These are phyloP conservation scores for Debaryomyces psychrophilus DNA, from an alignment of 1,139 yeast species.

Conservation along the genomic window DNA sequence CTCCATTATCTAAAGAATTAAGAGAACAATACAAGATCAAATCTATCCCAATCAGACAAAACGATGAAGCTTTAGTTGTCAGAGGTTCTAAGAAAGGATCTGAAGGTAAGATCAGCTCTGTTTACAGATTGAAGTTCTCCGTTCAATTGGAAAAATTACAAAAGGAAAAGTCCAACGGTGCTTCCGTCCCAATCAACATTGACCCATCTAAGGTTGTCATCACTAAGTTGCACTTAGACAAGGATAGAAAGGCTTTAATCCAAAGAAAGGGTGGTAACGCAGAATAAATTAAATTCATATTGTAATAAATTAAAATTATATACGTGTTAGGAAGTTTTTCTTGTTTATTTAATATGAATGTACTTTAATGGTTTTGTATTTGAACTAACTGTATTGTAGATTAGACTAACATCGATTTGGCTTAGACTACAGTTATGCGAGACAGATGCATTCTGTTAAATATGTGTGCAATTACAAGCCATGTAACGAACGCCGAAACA, in stretches of 20 bases:
- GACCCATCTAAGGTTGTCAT: slow-evolving; percentile 99
- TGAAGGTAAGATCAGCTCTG: slow-evolving; percentile 97
- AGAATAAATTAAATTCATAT: slow-evolving; percentile 28
- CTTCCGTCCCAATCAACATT: slow-evolving; percentile 94
- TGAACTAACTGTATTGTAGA: not conserved
- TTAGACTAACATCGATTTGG: not conserved
- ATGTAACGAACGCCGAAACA: too few species aligned
- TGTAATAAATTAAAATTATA: slow-evolving; percentile 13
- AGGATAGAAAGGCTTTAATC: slow-evolving; percentile 98
- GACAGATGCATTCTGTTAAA: too few species aligned
- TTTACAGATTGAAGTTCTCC: slow-evolving; percentile 98
- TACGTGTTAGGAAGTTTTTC: slow-evolving; percentile 58
- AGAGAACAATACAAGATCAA: slow-evolving; percentile 96
- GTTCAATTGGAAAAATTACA: slow-evolving; percentile 97
- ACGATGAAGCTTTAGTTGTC: slow-evolving; percentile 92
- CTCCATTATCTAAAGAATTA: slow-evolving; percentile 99
- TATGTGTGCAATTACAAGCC: too few species aligned
- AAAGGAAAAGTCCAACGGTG: slow-evolving; percentile 98
- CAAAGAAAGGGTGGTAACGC: slow-evolving; percentile 50
- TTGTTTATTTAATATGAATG: slow-evolving; percentile 29
- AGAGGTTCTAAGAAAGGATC: slow-evolving; percentile 99
- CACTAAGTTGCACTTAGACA: slow-evolving; percentile 97
- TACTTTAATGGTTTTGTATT: slow-evolving; percentile 21
- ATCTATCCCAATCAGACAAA: slow-evolving; percentile 97
- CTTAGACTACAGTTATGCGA: too few species aligned